Evolutionary conservation across 371 early-diverging fungal genomes (phyloP).

Genomic region (Conidiobolus incongruus): DNA sequence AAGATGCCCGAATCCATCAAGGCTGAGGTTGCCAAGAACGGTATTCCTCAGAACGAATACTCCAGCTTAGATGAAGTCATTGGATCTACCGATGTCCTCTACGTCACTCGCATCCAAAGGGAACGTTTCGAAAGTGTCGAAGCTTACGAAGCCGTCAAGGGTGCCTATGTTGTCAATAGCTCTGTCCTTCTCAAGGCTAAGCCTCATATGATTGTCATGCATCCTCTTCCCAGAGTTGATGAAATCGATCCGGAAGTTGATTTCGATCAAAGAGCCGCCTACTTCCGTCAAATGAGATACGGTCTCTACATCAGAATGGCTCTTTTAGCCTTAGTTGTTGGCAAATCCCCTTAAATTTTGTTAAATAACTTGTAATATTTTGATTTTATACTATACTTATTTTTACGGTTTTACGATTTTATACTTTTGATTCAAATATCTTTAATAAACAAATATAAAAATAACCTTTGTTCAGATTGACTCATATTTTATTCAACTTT

Average conservation of each 20-base stretch:
- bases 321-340: conserved; percentile 55
- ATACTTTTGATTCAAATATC: no score
- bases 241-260: conserved; percentile 94
- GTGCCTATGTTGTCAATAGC: conserved; percentile 69
- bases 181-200: conserved; percentile 64
- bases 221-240: conserved; percentile 86
- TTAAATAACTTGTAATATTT: no score
- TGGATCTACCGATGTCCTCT: conserved; percentile 77
- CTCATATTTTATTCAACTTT: no score
- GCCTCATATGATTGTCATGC: conserved; percentile 91
- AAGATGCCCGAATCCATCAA: conserved; percentile 73
- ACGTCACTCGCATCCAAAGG: conserved; percentile 92
- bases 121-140: conserved; percentile 63
- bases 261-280: conserved; percentile 88
- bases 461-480: no score
- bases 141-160: conserved; percentile 63
- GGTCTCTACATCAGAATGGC: conserved; percentile 96
- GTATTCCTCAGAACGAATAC: conserved; percentile 46
- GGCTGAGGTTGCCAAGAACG: conserved; percentile 37
- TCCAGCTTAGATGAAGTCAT: conserved; percentile 66
- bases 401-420: no score
- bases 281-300: conserved; percentile 94
- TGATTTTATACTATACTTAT: no score
- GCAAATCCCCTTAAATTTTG: conserved; percentile 1
- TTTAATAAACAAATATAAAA: no score